Base-by-base conservation (phyloP, 2,329 filamentous ascomycete genomes). In the Colletotrichum camelliae region DNA sequence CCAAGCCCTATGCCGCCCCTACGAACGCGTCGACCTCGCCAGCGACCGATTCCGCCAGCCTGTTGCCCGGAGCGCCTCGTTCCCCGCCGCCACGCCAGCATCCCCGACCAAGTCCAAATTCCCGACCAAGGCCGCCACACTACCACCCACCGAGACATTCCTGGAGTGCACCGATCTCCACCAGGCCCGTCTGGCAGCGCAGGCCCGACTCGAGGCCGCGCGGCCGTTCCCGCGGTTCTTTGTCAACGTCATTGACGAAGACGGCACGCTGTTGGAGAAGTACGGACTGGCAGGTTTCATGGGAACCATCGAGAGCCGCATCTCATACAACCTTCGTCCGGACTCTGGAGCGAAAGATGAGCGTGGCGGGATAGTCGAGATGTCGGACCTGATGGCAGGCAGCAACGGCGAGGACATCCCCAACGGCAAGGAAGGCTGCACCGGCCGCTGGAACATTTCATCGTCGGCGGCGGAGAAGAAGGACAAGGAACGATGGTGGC, bases 1-100 rank as follows among this genome's bases (percentile, higher is more conserved):
- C 77, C 94, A 96, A 83, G 84, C 87, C 2, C 87, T 95, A 2
- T 96, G 94, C 82, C 89, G 88, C 58, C 94, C 94, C 1, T 85
- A 88, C 5, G 89, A 90, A 35, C 87, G 87, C 35, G 86, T 91
- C 24, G 88, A 91, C 55, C 84, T 89, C 27, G 86, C 89, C 1
- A 84, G 83, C 12, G 89, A 92, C 77, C 87, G 87, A 27, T 89
- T 87, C 80, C 85, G 84, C 24, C 79, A 78, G 5, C 80, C 74
- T 33, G 67, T 72, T 24, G 72, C 62, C 29, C 29, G 69, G 55
- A 72, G 64, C 71, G 57, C 58, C 12, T 67, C 67, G 8, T 66
- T 77, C 21, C 73, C 78, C 35, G 77, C 78, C 15, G 78, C 79
- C 35, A 78, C 77, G 65, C 80, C 79, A 27, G 79, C 77, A 4